Conservation (phyloP, 345 rosid genomes). For the Citrus hindsii region DNA sequence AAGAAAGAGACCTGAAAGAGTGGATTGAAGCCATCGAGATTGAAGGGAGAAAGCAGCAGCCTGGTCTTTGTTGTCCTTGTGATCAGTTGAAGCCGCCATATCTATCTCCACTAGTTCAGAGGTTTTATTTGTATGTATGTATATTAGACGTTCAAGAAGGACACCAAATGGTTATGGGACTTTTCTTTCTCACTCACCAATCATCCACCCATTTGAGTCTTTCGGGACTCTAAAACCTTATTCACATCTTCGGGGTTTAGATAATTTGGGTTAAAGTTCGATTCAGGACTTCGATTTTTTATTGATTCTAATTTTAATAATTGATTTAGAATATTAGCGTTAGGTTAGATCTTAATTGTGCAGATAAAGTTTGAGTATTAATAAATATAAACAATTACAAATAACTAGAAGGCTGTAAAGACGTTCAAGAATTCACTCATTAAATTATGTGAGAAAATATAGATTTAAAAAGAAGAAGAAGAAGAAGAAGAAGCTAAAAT, state of each 20-base stretch:
- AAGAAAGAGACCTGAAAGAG: constrained; percentile 32
- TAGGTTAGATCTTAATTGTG: no score
- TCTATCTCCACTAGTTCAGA: neutral
- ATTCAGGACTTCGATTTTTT: no score
- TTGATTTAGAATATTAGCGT: no score
- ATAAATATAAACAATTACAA: no score
- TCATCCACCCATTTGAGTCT: neutral
- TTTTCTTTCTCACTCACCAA: neutral
- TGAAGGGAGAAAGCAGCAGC: constrained; percentile 20
- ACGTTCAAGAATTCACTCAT: no score
- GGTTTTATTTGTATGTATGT: neutral
- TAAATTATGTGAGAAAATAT: no score
- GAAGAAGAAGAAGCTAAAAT: no score
- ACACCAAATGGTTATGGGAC: neutral
- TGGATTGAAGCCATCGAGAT: constrained; percentile 48
- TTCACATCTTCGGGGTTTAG: neutral
- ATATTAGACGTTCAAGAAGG: neutral
- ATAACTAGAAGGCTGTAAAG: no score
- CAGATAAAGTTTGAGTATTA: no score
- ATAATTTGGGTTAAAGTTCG: neutral
- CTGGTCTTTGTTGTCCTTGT: neutral
- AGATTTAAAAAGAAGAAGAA: no score
- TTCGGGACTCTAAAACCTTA: neutral
- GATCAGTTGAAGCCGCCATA: constrained; percentile 4
- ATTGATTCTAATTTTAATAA: no score